phyloP scores from a whole-genome alignment of 345 rosid species.

The Eucalyptus camaldulensis region DNA sequence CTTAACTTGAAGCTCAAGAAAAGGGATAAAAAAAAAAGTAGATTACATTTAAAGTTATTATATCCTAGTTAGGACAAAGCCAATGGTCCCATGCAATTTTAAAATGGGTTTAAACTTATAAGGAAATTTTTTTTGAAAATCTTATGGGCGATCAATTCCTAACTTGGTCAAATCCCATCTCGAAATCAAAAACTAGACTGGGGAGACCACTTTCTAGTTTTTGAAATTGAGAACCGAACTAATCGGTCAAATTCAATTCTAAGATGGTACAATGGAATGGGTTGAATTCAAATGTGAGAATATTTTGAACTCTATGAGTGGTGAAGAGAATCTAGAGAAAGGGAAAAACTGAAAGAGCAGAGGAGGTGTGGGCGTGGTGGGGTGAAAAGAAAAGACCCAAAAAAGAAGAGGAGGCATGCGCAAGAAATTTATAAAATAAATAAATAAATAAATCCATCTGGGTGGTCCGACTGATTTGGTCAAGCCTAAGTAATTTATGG shows the following conservation, averaged over 20 bases:
- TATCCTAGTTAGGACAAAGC: background rate
- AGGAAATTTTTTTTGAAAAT: fast-evolving
- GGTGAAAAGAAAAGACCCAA: background rate
- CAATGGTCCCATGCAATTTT: background rate
- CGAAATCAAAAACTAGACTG: fast-evolving
- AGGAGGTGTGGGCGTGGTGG: fast-evolving
- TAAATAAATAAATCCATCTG: too few species aligned
- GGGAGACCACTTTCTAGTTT: fast-evolving
- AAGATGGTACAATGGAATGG: too few species aligned
- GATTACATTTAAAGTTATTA: background rate
- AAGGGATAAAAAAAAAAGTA: background rate
- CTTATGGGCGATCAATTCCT: too few species aligned
- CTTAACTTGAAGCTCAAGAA: background rate
- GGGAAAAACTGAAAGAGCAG: background rate
- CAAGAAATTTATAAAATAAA: too few species aligned
- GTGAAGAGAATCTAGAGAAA: background rate
- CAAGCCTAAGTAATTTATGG: fast-evolving
- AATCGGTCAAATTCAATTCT: fast-evolving
- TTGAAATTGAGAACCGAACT: fast-evolving
- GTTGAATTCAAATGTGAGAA: background rate
- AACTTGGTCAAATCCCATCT: too few species aligned
- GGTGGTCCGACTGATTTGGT: fast-evolving
- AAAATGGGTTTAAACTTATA: background rate
- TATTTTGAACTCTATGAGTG: fast-evolving
- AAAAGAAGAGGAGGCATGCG: too few species aligned